Base-by-base conservation (phyloP, 306 rosid species). In the Senna siamea region DNA sequence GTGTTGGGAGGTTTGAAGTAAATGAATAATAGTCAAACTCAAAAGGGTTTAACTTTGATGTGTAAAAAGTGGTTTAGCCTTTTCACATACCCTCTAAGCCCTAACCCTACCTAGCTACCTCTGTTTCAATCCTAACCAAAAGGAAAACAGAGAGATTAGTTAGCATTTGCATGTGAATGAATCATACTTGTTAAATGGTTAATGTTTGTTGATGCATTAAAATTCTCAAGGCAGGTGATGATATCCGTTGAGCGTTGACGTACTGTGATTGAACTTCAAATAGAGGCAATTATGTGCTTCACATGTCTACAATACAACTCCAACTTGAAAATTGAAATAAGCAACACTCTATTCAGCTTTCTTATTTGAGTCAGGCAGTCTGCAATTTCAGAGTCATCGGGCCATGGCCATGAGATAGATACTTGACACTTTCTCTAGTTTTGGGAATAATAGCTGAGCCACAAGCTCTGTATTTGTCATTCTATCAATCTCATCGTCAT, bases 31-130 rank as follows among this genome's bases (percentile, higher is more conserved):
- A 37, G 40, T 52, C 52, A 70, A 54, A 37, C 23, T 52, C 52
- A 70, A 54, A 68, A 18, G 48, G 61, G 7, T 65, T 34, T 28
- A 23, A 54, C 30, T 17, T 30, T 50, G 72, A 67, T 47, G 1
- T 46, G 26, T 22, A 4, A 66, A 46, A 28, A 41, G 72, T 47
- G 28, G 17, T 40, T n/a, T 35, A n/a, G 38, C 20, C n/a, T 35
- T 66, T 66, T 26, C 22, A 32, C 40, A 30, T 28, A 58, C 28
- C 4, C 20, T 40, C 0, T 60, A 60, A 22, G 43, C 65, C 43
- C 23, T 19, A 37, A 5, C 6, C 40, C 40, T 37, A 37, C 7
- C 40, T 37, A 37, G 46, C 51, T 4, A 17, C 34, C 51, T 63
- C 17, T 19, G 6, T 10, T 40, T 4, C 2, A 11, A 40, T 6